Conservation (phyloP, 495 filamentous ascomycete genomes). For the Xylaria flabelliformis region DNA sequence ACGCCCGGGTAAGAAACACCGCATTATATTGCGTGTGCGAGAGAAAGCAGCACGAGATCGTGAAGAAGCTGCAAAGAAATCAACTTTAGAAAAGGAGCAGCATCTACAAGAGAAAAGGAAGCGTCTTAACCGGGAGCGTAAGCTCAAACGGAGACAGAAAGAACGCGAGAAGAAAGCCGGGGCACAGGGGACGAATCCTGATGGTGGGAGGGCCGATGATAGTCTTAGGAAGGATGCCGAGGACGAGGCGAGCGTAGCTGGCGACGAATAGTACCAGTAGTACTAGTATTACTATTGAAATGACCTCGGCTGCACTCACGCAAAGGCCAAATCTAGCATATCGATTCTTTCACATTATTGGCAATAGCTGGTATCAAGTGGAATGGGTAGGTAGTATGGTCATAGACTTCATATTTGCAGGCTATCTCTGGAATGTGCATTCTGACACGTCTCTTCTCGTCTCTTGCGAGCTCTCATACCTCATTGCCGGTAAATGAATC, state of each 20-base stretch:
- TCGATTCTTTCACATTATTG: neutral
- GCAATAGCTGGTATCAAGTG: neutral
- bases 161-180: constrained; percentile 53
- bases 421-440: constrained; percentile 7
- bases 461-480: constrained; percentile 21
- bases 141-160: constrained; percentile 58
- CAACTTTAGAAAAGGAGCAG: constrained; percentile 51
- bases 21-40: constrained; percentile 53
- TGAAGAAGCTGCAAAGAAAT: constrained; percentile 41
- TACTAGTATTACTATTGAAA: neutral
- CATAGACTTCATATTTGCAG: constrained; percentile 14
- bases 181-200: neutral
- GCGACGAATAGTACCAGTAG: neutral
- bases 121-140: constrained; percentile 58
- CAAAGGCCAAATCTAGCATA: neutral
- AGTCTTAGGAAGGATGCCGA: neutral
- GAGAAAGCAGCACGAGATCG: constrained; percentile 42
- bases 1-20: constrained; percentile 59
- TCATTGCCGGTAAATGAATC: constrained; percentile 12
- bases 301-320: neutral
- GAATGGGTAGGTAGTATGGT: neutral
- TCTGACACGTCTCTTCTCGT: neutral
- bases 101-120: constrained; percentile 61
- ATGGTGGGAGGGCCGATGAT: constrained; percentile 4
- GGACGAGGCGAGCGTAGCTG: neutral